Conservation (phyloP, 2,329 filamentous ascomycete genomes). For the Arachnomyces sp. region DNA sequence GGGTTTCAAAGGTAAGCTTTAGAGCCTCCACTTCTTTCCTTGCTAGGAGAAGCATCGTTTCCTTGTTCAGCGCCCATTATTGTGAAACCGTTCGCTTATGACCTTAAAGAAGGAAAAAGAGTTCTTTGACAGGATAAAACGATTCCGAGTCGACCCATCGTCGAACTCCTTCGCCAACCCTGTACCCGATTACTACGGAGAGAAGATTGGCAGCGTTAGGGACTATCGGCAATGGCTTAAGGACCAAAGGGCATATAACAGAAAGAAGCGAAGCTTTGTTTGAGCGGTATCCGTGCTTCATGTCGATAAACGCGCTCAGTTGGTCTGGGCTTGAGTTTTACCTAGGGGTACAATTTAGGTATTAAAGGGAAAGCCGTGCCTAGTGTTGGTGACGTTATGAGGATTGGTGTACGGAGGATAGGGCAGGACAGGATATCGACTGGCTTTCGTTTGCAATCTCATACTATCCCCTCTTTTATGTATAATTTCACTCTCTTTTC, state of each 20-base stretch:
- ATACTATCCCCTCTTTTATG: no score
- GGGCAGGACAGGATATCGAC: no score
- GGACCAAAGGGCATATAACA: slow-evolving; percentile 94
- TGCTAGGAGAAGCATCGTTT: not conserved
- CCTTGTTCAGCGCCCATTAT: not conserved
- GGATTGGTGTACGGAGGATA: no score
- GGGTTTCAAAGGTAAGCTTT: slow-evolving; percentile 59
- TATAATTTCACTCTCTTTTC: no score
- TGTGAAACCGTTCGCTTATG: not conserved
- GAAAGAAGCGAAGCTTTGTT: slow-evolving; percentile 56
- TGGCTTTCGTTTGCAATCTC: no score
- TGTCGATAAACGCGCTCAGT: no score
- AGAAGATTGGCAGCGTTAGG: slow-evolving; percentile 89
- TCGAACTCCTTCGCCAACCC: slow-evolving; percentile 86
- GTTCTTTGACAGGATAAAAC: slow-evolving; percentile 87
- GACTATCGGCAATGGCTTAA: slow-evolving; percentile 95
- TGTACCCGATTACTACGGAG: slow-evolving; percentile 94
- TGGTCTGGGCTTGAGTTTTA: no score
- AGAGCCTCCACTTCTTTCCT: slow-evolving; percentile 2
- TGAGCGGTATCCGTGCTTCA: slow-evolving; percentile 2
- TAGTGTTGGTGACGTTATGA: no score
- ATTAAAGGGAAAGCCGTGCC: no score
- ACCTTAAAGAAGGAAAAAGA: slow-evolving; percentile 70
- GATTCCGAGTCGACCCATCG: slow-evolving; percentile 82
- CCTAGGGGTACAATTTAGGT: no score